A percentile compares a stretch with the other conserved stretches of the same genome.
These are phyloP conservation scores for Jatropha podagrica DNA, from an alignment of 441 rosid genomes.

Conservation along the genomic window DNA sequence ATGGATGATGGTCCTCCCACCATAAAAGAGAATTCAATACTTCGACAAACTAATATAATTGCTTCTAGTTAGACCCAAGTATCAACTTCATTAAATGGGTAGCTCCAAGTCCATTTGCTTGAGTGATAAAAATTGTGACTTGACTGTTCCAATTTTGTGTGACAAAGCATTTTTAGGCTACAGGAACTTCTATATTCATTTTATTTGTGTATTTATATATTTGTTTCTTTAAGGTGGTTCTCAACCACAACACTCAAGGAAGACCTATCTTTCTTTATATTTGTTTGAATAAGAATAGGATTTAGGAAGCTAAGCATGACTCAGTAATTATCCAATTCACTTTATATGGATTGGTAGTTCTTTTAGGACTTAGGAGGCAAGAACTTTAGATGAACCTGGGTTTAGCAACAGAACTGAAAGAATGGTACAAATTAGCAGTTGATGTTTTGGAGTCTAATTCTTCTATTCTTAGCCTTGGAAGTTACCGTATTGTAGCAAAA, in stretches of 20 bases:
- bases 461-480: conserved; percentile 33
- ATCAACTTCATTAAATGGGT: not conserved
- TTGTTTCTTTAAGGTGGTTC: not conserved
- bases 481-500: conserved; percentile 30
- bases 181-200: not conserved
- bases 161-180: not conserved
- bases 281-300: too few species aligned
- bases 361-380: not conserved
- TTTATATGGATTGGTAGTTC: not conserved
- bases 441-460: conserved; percentile 30
- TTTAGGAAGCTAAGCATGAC: not conserved
- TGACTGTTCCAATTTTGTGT: not conserved
- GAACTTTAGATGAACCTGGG: conserved; percentile 35
- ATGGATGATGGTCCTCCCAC: too few species aligned
- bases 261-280: too few species aligned
- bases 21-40: too few species aligned
- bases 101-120: not conserved
- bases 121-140: not conserved
- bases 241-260: not conserved
- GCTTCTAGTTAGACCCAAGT: not conserved
- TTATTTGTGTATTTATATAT: not conserved
- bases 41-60: not conserved
- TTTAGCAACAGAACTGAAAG: conserved; percentile 36
- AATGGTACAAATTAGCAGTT: conserved; percentile 28
- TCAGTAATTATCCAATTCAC: not conserved